A percentile compares a stretch with the other conserved stretches of the same genome.
These are phyloP conservation scores for Ceratocystiopsis minuta DNA, from an alignment of 2,329 filamentous ascomycete genomes.

Conservation along the genomic window DNA sequence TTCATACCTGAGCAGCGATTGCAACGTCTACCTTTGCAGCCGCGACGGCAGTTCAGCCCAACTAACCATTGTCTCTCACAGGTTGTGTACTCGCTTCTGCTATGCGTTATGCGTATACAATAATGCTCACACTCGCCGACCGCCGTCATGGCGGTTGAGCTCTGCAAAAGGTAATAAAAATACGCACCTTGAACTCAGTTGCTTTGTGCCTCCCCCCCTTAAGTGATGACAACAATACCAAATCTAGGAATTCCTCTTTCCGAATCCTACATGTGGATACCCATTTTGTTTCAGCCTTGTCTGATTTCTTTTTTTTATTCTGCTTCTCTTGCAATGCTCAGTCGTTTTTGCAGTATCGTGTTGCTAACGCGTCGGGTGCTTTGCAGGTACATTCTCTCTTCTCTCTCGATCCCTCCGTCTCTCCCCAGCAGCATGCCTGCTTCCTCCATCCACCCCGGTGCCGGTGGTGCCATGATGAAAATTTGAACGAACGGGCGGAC, in stretches of 20 bases:
- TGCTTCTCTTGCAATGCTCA: too few species aligned
- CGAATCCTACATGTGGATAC: conserved; percentile 47
- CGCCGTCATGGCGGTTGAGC: too few species aligned
- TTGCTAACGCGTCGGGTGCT: too few species aligned
- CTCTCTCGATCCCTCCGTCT: background rate
- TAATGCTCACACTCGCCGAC: too few species aligned
- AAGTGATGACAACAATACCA: conserved; percentile 42
- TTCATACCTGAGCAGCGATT: too few species aligned
- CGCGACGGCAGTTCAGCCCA: too few species aligned
- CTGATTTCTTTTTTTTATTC: conserved; percentile 26
- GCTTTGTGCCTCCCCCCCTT: conserved; percentile 11
- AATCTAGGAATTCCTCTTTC: conserved; percentile 50
- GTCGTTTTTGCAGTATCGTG: too few species aligned
- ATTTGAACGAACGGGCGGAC: conserved; percentile 54
- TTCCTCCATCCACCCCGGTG: conserved; percentile 13
- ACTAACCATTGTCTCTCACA: too few species aligned
- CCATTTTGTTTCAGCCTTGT: conserved; percentile 46
- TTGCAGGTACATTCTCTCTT: background rate
- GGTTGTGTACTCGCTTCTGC: too few species aligned
- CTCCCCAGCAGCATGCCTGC: too few species aligned
- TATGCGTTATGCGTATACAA: too few species aligned
- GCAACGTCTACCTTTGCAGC: too few species aligned
- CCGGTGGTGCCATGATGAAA: conserved; percentile 31
- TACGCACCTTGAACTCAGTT: background rate
- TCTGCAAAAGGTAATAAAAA: background rate